Evolutionary conservation across 176 grass and related monocot species (phyloP).

Genomic region (Thinopyrum elongatum): DNA sequence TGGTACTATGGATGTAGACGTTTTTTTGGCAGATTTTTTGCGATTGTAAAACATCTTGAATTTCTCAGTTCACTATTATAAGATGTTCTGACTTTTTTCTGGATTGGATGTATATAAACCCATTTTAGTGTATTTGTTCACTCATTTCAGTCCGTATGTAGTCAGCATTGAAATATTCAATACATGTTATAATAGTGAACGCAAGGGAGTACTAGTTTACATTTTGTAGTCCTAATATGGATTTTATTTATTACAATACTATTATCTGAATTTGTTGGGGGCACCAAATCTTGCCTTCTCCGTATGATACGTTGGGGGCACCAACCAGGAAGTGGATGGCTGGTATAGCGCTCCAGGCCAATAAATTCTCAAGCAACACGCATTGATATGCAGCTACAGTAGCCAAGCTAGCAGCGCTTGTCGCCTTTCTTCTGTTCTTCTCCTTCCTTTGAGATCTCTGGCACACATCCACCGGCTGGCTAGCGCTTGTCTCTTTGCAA

Average conservation of each 20-base stretch:
- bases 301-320: background rate
- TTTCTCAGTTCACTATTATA: too few relatives aligned
- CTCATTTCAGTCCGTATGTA: too few relatives aligned
- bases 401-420: slow-evolving; percentile 18
- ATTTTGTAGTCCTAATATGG: background rate
- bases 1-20: background rate
- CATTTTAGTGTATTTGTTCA: too few relatives aligned
- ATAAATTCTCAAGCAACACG: slow-evolving; percentile 33
- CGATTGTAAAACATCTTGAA: too few relatives aligned
- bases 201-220: background rate
- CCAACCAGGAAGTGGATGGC: slow-evolving; percentile 24
- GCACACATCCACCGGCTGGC: background rate
- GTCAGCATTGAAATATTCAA: too few relatives aligned
- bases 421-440: slow-evolving; percentile 44
- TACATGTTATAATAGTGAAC: too few relatives aligned
- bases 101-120: too few relatives aligned
- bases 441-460: slow-evolving; percentile 24
- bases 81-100: too few relatives aligned
- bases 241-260: background rate
- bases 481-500: slow-evolving; percentile 36
- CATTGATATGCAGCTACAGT: slow-evolving; percentile 21
- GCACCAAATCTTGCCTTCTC: background rate
- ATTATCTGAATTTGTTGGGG: background rate
- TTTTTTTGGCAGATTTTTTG: background rate
- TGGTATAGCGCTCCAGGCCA: slow-evolving; percentile 6